Conservation (phyloP, 495 filamentous ascomycete genomes). For the Mycothermus thermophilus region DNA sequence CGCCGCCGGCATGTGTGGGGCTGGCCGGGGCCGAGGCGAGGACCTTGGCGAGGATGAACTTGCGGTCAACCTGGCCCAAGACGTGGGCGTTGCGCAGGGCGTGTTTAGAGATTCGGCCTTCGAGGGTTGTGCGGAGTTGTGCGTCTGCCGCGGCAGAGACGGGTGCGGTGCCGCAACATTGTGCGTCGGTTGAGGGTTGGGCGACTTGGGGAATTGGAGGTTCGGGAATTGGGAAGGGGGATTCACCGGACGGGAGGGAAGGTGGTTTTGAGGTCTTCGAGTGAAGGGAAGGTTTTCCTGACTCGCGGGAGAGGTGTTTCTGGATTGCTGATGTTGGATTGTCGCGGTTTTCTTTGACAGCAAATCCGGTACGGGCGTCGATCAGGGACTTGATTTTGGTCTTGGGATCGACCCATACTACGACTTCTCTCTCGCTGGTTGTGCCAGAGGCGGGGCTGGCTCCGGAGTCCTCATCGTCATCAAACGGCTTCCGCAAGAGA, state of each 20-base stretch:
- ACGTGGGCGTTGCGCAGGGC: constrained; percentile 49
- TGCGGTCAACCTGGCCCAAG: constrained; percentile 73
- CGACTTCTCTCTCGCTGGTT: constrained; percentile 13
- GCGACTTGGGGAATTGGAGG: constrained; percentile 23
- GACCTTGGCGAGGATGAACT: constrained; percentile 70
- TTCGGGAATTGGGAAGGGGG: too few species aligned
- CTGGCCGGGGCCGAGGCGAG: not conserved
- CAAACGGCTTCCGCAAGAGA: constrained; percentile 26
- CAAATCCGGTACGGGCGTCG: constrained; percentile 19
- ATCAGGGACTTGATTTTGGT: constrained; percentile 42
- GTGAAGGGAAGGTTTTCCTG: too few species aligned
- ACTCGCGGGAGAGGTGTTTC: too few species aligned
- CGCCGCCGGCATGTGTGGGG: not conserved
- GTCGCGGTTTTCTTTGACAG: constrained; percentile 3
- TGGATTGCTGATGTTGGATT: too few species aligned
- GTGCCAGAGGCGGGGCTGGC: not conserved
- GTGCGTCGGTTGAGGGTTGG: constrained; percentile 13
- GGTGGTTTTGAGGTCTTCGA: too few species aligned
- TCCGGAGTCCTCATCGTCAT: constrained; percentile 13
- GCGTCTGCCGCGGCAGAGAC: too few species aligned
- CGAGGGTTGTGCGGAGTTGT: constrained; percentile 13
- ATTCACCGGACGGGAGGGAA: too few species aligned
- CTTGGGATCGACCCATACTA: constrained; percentile 55
- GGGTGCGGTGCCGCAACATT: too few species aligned
- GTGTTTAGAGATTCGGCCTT: constrained; percentile 51